Conservation (phyloP, 2,329 filamentous ascomycete genomes). For the Neonectria hederae region DNA sequence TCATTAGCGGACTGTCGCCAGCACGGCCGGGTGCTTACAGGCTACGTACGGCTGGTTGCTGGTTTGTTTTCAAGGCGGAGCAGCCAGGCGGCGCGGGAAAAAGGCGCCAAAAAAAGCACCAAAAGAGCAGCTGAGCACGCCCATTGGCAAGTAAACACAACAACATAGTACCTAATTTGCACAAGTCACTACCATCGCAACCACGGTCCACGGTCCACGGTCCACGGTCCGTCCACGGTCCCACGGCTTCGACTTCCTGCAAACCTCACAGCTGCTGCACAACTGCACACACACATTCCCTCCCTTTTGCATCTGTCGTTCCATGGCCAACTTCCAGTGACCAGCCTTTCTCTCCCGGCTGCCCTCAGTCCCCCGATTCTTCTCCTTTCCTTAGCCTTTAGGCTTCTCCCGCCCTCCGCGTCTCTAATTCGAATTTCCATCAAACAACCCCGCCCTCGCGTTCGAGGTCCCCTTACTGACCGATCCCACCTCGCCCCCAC, state of each 20-base stretch:
- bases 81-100: background rate
- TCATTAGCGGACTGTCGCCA: background rate
- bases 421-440: slow-evolving; percentile 68
- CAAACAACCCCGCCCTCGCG: slow-evolving; percentile 23
- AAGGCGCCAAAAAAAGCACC: slow-evolving; percentile 16
- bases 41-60: background rate
- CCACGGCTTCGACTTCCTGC: slow-evolving; percentile 8
- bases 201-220: background rate
- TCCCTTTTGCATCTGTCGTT: slow-evolving; percentile 7
- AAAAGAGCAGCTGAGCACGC: slow-evolving; percentile 4
- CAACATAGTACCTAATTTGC: slow-evolving; percentile 8
- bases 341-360: slow-evolving; percentile 12
- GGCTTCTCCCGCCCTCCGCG: slow-evolving; percentile 22
- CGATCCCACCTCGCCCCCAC: slow-evolving; percentile 25
- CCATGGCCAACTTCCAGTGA: slow-evolving; percentile 12
- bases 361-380: slow-evolving; percentile 1
- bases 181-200: slow-evolving; percentile 25
- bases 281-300: slow-evolving; percentile 4
- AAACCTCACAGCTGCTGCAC: slow-evolving; percentile 22
- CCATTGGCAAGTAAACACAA: slow-evolving; percentile 34
- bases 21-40: background rate
- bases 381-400: slow-evolving; percentile 23
- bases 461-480: slow-evolving; percentile 25
- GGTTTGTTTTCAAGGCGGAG: background rate
- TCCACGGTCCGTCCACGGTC: no score